phyloP scores from a whole-genome alignment of 2,329 filamentous ascomycete species.

The Neonectria neomacrospora region DNA sequence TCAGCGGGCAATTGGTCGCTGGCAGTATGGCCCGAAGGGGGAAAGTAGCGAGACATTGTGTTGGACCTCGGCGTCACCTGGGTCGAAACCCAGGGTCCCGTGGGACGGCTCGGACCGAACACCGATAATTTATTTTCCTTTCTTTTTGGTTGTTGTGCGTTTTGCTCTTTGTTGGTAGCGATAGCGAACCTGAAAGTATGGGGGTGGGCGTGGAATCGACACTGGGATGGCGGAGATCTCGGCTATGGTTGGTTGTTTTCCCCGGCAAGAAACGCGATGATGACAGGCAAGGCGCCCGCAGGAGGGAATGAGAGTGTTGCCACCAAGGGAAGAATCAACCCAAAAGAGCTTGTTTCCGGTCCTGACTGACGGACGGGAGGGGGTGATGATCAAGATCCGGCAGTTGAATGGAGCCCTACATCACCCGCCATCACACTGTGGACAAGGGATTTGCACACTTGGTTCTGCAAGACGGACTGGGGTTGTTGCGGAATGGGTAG shows the following conservation, averaged over 20 bases:
- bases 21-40: not conserved
- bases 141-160: not conserved
- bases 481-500: not conserved
- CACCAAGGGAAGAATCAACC: too few species aligned
- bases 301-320: not conserved
- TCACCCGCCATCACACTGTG: not conserved
- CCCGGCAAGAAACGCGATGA: not conserved
- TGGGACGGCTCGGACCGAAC: slow-evolving; percentile 6
- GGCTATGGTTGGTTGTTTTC: not conserved
- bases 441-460: not conserved
- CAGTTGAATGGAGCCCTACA: slow-evolving; percentile 9
- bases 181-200: not conserved
- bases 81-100: not conserved
- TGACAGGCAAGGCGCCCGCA: not conserved
- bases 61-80: not conserved
- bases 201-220: not conserved
- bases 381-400: slow-evolving; percentile 18
- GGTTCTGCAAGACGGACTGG: not conserved
- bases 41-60: not conserved
- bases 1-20: not conserved
- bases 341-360: not conserved
- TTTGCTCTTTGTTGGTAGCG: not conserved
- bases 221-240: not conserved
- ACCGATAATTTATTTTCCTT: not conserved
- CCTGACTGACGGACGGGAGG: not conserved